Conservation (phyloP, 2,329 filamentous ascomycete genomes). For the Beauveria sp. region DNA sequence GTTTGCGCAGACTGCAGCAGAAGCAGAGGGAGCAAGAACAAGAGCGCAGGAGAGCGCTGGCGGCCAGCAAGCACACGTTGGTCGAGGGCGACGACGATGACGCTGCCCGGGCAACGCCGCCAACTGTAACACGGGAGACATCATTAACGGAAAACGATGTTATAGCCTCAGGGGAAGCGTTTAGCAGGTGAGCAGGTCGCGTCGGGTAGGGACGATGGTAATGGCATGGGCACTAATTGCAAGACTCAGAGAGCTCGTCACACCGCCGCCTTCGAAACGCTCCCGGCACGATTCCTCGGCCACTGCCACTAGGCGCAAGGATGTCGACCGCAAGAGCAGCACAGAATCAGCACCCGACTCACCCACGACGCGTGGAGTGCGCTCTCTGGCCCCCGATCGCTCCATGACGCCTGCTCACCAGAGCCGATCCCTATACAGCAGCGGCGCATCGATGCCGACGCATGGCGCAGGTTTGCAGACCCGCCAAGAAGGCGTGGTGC, state of each 20-base stretch:
- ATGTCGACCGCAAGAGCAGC: slow-evolving; percentile 12
- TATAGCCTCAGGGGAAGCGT: neutral
- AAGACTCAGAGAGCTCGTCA: slow-evolving; percentile 24
- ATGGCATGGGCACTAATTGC: neutral
- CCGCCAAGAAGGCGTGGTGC: neutral
- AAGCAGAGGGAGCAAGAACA: slow-evolving; percentile 14
- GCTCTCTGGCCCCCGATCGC: slow-evolving; percentile 5
- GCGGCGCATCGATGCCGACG: neutral
- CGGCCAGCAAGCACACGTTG: neutral
- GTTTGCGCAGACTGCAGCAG: slow-evolving; percentile 19
- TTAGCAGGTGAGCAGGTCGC: neutral
- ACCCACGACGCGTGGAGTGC: neutral
- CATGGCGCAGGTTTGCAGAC: neutral
- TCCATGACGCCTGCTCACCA: neutral
- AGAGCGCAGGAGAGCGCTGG: neutral
- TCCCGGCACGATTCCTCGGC: slow-evolving; percentile 17
- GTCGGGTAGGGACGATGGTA: too few species aligned
- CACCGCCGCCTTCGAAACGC: slow-evolving; percentile 32
- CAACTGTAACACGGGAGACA: slow-evolving; percentile 4
- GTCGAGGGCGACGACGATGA: neutral
- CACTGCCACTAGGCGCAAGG: slow-evolving; percentile 14
- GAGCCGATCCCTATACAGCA: neutral
- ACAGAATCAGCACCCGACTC: neutral
- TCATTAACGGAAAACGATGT: neutral
- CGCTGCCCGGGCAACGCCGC: slow-evolving; percentile 14